Base-by-base conservation (phyloP, 2,329 filamentous ascomycete species). In the Plenodomus biglobosus region DNA sequence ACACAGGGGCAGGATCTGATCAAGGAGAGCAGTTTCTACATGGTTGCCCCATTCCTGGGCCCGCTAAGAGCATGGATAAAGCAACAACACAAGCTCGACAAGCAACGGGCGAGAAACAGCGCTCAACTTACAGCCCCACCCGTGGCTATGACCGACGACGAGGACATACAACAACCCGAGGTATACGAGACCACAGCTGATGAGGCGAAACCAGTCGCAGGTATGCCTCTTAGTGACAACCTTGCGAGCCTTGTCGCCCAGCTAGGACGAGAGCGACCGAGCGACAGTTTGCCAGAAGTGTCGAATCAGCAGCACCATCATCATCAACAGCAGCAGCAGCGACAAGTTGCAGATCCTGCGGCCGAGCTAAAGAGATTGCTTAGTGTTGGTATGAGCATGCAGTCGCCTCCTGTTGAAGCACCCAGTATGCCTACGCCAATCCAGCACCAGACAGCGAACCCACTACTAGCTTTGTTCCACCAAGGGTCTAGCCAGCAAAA, bases 21-120 rank as follows among this genome's bases (percentile, higher is more conserved):
- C 11, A 89, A 87, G 59, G 85, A 85, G 35, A 91, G 89, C 70
- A 96, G 92, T 66, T 97, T 96, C 70, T 99, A 96, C 74, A 96
- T 97, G 90, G 94, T 99, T 16, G 91, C 91, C 0, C 92, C 92
- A 0, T 99, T 99, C 67, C 78, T 97, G 45, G 85, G 85, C 1
- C 88, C 85, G 5, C 74, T 99, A 40, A 92, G 90, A 72, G 90
- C 90, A 69, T 97, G 92, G 92, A 90, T 97, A 39, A 77, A 84
- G n/a, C 83, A 87, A 55, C 90, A 95, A 73, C 87, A 84, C 76
- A 91, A 86, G 73, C 78, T 81, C n/a, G 88, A 89, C 59, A 76
- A 77, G 8, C 76, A 77, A 59, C 76, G 75, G 54, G 68, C 71
- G 16, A 51, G 56, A 8, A 53, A 55, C 16, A 60, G 59, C 16